Conservation (phyloP, 192 early-diverging fungal genomes). For the Backusella westeae region DNA sequence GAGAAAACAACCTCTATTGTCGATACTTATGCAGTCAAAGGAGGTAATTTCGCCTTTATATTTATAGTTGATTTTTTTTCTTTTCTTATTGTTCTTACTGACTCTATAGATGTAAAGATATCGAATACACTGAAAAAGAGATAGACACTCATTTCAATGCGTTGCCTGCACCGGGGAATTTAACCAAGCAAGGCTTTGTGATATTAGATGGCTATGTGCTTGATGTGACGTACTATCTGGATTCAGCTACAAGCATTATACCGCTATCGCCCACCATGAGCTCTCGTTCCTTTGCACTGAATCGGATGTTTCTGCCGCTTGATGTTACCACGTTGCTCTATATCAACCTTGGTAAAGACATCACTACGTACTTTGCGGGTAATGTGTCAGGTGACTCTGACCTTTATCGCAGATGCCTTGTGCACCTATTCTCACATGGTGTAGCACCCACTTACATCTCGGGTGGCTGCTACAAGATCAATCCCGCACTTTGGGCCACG, state of each 20-base stretch:
- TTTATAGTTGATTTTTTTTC: neutral
- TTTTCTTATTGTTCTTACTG: slow-evolving; percentile 13
- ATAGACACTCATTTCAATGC: slow-evolving; percentile 14
- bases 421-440: slow-evolving; percentile 29
- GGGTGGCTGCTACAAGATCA: slow-evolving; percentile 25
- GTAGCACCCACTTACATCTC: slow-evolving; percentile 17
- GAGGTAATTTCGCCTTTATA: slow-evolving; percentile 23
- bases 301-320: slow-evolving; percentile 37
- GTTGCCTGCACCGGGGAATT: slow-evolving; percentile 8
- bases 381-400: slow-evolving; percentile 24
- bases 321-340: slow-evolving; percentile 30
- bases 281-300: slow-evolving; percentile 27
- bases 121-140: slow-evolving; percentile 18
- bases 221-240: slow-evolving; percentile 39
- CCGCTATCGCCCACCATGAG: slow-evolving; percentile 17
- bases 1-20: neutral
- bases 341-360: slow-evolving; percentile 35
- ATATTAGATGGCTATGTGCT: slow-evolving; percentile 33
- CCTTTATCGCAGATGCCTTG: slow-evolving; percentile 23
- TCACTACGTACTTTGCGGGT: slow-evolving; percentile 26
- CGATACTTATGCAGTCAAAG: slow-evolving; percentile 24
- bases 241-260: slow-evolving; percentile 24
- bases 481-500: slow-evolving; percentile 39
- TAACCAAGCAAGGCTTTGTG: slow-evolving; percentile 22
- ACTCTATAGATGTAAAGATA: slow-evolving; percentile 19